Evolutionary conservation across 2,329 filamentous ascomycete genomes (phyloP), one percentile per base, ranked within the genome.

Genomic region (Harringtonia aguacate): DNA sequence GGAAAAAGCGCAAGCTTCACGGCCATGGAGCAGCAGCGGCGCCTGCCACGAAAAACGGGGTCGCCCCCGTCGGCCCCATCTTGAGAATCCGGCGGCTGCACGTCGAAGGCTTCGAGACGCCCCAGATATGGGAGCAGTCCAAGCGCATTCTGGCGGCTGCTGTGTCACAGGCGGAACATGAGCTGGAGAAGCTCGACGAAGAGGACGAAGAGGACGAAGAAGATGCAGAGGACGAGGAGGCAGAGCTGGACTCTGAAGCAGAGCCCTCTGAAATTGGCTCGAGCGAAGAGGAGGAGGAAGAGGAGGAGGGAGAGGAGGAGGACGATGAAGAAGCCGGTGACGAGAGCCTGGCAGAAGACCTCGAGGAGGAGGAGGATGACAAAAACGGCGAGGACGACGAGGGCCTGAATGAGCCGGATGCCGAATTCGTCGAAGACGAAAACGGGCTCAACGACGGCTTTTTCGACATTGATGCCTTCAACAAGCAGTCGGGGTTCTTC

Each of bases 391-490:
- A 68, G 0, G 69, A 72, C 1, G 70, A 72, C 3, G 69, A 66
- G 1, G 63, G 64, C 12, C 66, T 70, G 4, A 71, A 72, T 18
- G 65, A 69, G 36, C 60, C 67, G 5, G 61, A 65, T 1, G 72
- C 73, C 39, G 73, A 75, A 33, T 81, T 82, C 47, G 66, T 79
- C 9, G 71, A 81, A 53, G 88, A 97, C 56, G 79, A 80, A 4
- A 73, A 92, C 57, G 87, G 88, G 8, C 76, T 98, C 28, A 97
- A 98, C 56, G 92, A 98, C 58, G 90, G 88, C 6, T 98, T 98
- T 67, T 98, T 98, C 66, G 94, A 87, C 15, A 90, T 98, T 55
- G 89, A 97, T 56, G 81, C 94, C 47, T 98, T 98, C 74, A 98
- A 98, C 70, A 86, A 83, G 59, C 86, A 94, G 58, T 86, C 88